Evolutionary conservation across 2,329 filamentous ascomycete species (phyloP).

Genomic region (Didymellaceae sp.): DNA sequence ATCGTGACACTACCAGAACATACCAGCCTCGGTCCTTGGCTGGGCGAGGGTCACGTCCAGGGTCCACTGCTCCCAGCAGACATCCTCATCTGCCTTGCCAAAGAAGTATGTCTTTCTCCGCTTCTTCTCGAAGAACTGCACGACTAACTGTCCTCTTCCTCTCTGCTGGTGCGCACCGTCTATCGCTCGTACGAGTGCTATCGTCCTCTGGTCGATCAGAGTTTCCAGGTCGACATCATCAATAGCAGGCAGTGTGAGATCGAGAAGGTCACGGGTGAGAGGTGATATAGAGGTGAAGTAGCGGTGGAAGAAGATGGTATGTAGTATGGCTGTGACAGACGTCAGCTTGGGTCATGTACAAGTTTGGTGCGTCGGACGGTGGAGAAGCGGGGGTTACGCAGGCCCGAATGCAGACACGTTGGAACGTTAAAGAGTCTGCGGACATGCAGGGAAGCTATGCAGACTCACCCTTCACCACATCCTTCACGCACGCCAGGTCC

Average conservation of each 20-base stretch:
- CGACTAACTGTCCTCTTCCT: conserved; percentile 77
- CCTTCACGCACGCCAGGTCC: conserved; percentile 85
- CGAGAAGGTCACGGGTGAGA: conserved; percentile 84
- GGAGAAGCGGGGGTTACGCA: conserved; percentile 1
- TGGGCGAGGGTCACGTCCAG: conserved; percentile 92
- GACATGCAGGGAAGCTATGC: conserved; percentile 2
- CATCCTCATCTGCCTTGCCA: conserved; percentile 82
- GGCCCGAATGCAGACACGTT: no score
- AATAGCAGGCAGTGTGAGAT: conserved; percentile 87
- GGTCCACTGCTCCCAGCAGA: conserved; percentile 97
- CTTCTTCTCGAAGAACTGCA: conserved; percentile 95
- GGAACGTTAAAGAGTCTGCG: no score
- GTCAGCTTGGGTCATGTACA: conserved; percentile 17
- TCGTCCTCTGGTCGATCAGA: conserved; percentile 87
- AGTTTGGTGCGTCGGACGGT: conserved; percentile 12
- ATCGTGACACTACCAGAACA: conserved; percentile 33
- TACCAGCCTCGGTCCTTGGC: conserved; percentile 86
- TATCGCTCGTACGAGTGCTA: conserved; percentile 76
- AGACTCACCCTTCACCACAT: conserved; percentile 82
- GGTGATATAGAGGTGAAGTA: conserved; percentile 90
- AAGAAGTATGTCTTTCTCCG: conserved; percentile 77
- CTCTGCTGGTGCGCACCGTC: conserved; percentile 64
- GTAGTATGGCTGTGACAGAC: conserved; percentile 73
- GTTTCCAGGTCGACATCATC: conserved; percentile 91
- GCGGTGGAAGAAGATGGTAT: conserved; percentile 98